These are phyloP conservation scores for Parasarocladium wereldwijsianum DNA, from an alignment of 2,329 filamentous ascomycete species.

Conservation along the genomic window DNA sequence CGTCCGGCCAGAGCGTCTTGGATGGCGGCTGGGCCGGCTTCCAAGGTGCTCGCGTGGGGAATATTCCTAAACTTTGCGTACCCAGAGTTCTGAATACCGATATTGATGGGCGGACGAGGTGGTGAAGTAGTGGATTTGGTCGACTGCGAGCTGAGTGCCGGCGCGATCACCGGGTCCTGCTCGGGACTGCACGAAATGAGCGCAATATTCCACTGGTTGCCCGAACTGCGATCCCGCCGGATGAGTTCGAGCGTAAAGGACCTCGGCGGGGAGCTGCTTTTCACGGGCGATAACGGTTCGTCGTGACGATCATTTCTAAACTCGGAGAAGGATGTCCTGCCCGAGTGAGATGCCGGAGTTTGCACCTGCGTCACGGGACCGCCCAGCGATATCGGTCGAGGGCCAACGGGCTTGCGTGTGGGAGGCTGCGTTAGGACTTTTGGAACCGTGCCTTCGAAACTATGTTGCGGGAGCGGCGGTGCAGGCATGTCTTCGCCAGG, in stretches of 20 bases:
- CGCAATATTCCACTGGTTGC: constrained; percentile 63
- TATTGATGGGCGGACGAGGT: constrained; percentile 29
- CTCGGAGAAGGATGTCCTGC: too few relatives aligned
- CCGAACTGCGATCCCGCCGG: constrained; percentile 55
- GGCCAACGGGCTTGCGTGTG: not conserved
- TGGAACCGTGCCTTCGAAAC: too few relatives aligned
- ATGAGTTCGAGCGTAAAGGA: constrained; percentile 50
- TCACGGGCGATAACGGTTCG: too few relatives aligned
- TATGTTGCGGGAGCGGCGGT: too few relatives aligned
- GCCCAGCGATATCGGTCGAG: too few relatives aligned
- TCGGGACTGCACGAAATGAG: constrained; percentile 42
- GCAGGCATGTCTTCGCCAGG: too few relatives aligned
- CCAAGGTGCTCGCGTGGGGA: constrained; percentile 22
- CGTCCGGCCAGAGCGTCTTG: constrained; percentile 1
- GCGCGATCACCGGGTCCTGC: constrained; percentile 13
- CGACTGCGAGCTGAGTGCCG: too few relatives aligned
- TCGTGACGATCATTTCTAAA: too few relatives aligned
- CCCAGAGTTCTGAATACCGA: constrained; percentile 38
- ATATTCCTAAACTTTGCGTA: constrained; percentile 42
- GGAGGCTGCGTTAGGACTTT: not conserved
- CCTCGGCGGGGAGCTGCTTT: constrained; percentile 17
- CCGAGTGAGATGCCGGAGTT: too few relatives aligned
- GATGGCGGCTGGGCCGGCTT: constrained; percentile 9
- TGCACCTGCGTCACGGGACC: too few relatives aligned
- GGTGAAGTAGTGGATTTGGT: not conserved